phyloP scores from a whole-genome alignment of 2,329 filamentous ascomycete species.

The Ascochyta pisi region DNA sequence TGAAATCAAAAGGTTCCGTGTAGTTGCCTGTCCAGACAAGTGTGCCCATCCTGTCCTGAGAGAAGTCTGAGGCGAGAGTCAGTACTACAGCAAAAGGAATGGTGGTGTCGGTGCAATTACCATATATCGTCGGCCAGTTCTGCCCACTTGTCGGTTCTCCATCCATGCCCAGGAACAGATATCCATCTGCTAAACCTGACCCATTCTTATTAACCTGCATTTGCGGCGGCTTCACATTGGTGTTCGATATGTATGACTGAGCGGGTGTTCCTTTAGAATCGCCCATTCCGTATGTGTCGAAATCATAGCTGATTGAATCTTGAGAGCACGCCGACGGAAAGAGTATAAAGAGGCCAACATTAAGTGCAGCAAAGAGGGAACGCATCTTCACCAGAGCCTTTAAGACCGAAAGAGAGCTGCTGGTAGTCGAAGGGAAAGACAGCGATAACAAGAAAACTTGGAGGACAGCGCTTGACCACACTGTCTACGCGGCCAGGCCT shows the following conservation, averaged over 20 bases:
- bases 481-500: neutral
- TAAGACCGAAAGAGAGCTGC: neutral
- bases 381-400: neutral
- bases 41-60: conserved; percentile 24
- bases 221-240: conserved; percentile 22
- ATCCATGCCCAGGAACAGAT: conserved; percentile 25
- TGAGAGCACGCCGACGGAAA: conserved; percentile 16
- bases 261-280: conserved; percentile 21
- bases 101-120: neutral
- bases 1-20: conserved; percentile 30
- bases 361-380: neutral
- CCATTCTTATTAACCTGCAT: conserved; percentile 24
- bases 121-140: conserved; percentile 28
- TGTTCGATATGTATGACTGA: conserved; percentile 27
- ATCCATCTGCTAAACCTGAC: conserved; percentile 19
- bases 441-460: neutral
- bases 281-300: conserved; percentile 19
- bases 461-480: neutral
- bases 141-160: conserved; percentile 27
- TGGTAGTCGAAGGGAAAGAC: neutral
- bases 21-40: conserved; percentile 30
- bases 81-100: neutral
- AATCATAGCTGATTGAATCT: conserved; percentile 24
- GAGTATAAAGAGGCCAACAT: neutral
- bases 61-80: conserved; percentile 13